phyloP scores from a whole-genome alignment of 2,329 filamentous ascomycete genomes.

The Fusarium devonianum region DNA sequence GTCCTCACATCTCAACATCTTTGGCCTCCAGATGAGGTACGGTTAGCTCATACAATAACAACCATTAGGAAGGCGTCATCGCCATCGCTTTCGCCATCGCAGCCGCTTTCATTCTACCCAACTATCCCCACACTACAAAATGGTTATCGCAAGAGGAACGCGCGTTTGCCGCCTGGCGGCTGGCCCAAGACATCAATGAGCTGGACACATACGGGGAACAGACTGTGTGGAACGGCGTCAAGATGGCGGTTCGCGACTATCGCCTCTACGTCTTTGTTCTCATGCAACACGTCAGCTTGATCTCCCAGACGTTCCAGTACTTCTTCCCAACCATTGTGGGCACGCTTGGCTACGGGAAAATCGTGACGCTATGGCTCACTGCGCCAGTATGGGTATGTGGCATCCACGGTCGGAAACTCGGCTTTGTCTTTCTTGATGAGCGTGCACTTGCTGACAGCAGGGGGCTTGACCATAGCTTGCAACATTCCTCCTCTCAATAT shows the following conservation, averaged over 20 bases:
- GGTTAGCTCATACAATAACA: not conserved
- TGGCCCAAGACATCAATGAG: constrained; percentile 57
- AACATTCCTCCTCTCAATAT: constrained; percentile 60
- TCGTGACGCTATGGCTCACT: constrained; percentile 64
- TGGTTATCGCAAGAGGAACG: constrained; percentile 61
- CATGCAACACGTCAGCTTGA: constrained; percentile 59
- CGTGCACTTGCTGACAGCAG: not conserved
- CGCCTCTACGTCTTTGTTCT: constrained; percentile 62
- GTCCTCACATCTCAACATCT: not conserved
- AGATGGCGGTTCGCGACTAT: constrained; percentile 56
- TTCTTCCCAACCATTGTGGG: constrained; percentile 71
- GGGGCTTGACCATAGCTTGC: constrained; percentile 45
- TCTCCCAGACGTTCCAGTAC: constrained; percentile 67
- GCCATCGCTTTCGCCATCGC: constrained; percentile 49
- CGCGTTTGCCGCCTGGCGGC: constrained; percentile 59
- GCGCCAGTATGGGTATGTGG: constrained; percentile 62
- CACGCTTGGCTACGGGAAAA: constrained; percentile 63
- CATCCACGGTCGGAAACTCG: constrained; percentile 10
- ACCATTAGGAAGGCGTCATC: constrained; percentile 48
- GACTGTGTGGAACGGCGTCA: constrained; percentile 54
- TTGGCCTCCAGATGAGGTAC: not conserved
- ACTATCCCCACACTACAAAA: constrained; percentile 60
- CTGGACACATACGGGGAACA: constrained; percentile 50
- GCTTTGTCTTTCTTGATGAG: not conserved
- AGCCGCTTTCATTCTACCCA: constrained; percentile 53